Evolutionary conservation across 2,329 filamentous ascomycete species (phyloP), one percentile per base, ranked within the genome.

Genomic region (Chaetomiaceae sp.): DNA sequence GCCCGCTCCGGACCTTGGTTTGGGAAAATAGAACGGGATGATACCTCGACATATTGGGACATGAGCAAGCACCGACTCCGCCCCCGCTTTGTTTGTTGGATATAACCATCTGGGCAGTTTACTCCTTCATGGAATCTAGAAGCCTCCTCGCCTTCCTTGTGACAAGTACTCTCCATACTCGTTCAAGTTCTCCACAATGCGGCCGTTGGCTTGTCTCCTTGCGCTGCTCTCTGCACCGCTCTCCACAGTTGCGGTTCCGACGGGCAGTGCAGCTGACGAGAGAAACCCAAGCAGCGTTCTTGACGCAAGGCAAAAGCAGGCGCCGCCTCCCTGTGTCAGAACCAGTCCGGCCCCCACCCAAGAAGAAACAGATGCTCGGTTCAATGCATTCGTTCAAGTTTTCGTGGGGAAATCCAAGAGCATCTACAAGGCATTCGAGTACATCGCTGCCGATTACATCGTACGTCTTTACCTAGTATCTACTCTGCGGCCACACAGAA

Each of bases 391-490:
- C 27, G 55, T 58, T 4, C 35, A 56, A 10, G 51, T 20, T 3
- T 58, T 58, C 44, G 54, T 58, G n/a, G 55, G 55, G 6, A 34
- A 33, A 4, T 33, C 40, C 5, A 58, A 58, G 44, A 58, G 47
- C 20, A 43, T 58, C 10, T 46, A 27, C n/a, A 46, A 53, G 41
- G 54, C 55, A 5, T 58, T 56, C 44, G 49, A 58, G 40, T 56
- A 50, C 31, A 58, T 58, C 23, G 48, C 47, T 13, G 48, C 27
- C 2, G 54, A 58, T 17, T 58, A 58, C 43, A 58, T 58, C 30
- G 55, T 58, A 41, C 3, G 50, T 48, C 44, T 17, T n/a, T 16
- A 9, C 16, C 13, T 14, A n/a, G 5, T 30, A 31, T 8, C 16
- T 7, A 31, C 30, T 33, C 12, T 33, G 30, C n/a, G n/a, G n/a